Conservation (phyloP, 2,329 filamentous ascomycete species). For the Neopestalotiopsis clavispora region DNA sequence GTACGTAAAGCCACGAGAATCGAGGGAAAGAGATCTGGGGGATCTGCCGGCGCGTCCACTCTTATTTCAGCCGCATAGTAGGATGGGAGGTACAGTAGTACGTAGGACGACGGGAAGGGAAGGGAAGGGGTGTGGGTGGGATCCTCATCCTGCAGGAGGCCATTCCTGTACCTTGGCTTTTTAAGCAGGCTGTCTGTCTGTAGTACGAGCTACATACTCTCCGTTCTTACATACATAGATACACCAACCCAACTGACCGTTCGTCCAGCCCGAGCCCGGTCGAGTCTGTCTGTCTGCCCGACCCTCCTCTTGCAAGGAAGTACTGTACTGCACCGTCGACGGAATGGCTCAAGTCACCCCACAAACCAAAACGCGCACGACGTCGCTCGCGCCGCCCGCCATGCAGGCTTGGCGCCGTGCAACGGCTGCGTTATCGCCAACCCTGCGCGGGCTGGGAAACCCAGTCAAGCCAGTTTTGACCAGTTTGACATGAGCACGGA, state of each 20-base stretch:
- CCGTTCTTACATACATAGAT: too few relatives aligned
- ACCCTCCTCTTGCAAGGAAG: too few relatives aligned
- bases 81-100: neutral
- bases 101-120: neutral
- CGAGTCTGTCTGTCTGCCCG: too few relatives aligned
- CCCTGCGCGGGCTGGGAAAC: neutral
- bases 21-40: conserved; percentile 1
- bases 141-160: conserved; percentile 3
- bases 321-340: neutral
- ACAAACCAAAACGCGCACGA: neutral
- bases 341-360: neutral
- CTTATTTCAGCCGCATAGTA: conserved; percentile 18
- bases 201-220: neutral
- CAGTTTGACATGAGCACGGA: neutral
- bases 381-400: neutral
- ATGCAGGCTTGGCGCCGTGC: conserved; percentile 13
- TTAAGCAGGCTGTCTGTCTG: neutral
- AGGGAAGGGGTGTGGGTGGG: neutral
- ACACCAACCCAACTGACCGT: neutral
- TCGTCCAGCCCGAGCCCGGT: neutral
- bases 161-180: neutral
- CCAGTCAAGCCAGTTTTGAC: neutral
- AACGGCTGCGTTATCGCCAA: conserved; percentile 11
- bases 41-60: neutral
- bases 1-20: conserved; percentile 16